Evolutionary conservation across 305 asterid species (phyloP).

Genomic region (Withania somnifera): DNA sequence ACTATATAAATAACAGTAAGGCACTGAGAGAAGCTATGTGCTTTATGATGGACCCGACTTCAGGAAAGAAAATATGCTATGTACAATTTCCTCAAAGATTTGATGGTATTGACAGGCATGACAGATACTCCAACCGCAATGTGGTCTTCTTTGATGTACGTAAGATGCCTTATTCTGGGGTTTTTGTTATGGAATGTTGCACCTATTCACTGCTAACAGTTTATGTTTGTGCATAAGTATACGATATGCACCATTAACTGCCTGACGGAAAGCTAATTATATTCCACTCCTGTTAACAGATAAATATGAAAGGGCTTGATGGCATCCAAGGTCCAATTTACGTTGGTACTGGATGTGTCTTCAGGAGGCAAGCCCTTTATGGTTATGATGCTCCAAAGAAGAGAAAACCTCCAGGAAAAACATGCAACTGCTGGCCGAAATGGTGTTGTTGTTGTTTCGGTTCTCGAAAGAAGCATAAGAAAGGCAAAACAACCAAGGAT

Average conservation of each 20-base stretch:
- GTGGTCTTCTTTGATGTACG: constrained; percentile 94
- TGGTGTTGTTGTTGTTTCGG: constrained; percentile 61
- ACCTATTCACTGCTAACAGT: neutral
- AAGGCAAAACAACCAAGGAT: constrained; percentile 48
- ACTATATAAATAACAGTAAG: constrained; percentile 88
- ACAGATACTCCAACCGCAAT: constrained; percentile 90
- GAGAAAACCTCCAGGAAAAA: constrained; percentile 75
- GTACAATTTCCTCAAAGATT: constrained; percentile 98
- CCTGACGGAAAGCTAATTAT: constrained; percentile 12
- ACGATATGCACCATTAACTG: neutral
- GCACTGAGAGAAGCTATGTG: constrained; percentile 97
- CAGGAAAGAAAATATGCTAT: constrained; percentile 91
- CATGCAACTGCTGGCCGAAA: constrained; percentile 92
- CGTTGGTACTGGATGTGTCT: constrained; percentile 96
- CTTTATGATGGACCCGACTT: constrained; percentile 97
- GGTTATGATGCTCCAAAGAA: constrained; percentile 89
- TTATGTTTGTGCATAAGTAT: neutral
- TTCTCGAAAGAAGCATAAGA: constrained; percentile 50
- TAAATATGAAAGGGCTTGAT: constrained; percentile 96
- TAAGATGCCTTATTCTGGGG: neutral
- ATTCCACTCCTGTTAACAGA: constrained; percentile 26
- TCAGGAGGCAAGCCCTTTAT: constrained; percentile 89
- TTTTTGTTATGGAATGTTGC: neutral
- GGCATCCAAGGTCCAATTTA: constrained; percentile 98
- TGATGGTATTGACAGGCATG: constrained; percentile 93